Evolutionary conservation across 1,284 basidiomycete genomes (phyloP).

Genomic region (Rhizoctonia solani): DNA sequence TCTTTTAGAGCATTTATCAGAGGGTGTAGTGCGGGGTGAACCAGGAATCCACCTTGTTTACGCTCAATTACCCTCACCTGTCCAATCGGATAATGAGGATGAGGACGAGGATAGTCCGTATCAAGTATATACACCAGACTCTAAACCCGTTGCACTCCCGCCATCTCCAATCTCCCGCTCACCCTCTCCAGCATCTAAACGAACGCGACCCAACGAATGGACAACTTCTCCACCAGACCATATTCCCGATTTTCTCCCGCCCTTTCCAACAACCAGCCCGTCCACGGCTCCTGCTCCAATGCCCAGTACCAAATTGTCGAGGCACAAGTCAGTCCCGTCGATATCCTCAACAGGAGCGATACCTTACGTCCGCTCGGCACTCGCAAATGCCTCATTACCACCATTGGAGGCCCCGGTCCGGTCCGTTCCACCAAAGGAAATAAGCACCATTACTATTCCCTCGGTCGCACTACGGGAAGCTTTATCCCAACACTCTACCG

Average conservation of each 20-base stretch:
- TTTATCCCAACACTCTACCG: neutral
- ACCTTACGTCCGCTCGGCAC: conserved; percentile 19
- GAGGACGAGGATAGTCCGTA: conserved; percentile 37
- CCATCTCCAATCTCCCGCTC: conserved; percentile 55
- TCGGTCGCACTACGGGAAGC: conserved; percentile 13
- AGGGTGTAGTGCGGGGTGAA: conserved; percentile 58
- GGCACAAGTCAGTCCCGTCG: conserved; percentile 15
- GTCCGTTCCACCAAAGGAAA: conserved; percentile 6
- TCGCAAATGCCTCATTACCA: conserved; percentile 2
- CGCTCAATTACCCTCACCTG: conserved; percentile 38
- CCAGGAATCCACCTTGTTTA: conserved; percentile 48
- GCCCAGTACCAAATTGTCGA: neutral
- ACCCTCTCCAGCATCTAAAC: conserved; percentile 51
- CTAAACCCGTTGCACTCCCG: conserved; percentile 41
- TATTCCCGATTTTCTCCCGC: conserved; percentile 67
- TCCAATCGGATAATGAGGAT: conserved; percentile 40
- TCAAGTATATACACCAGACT: neutral
- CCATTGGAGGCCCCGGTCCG: neutral
- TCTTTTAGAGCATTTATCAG: conserved; percentile 55
- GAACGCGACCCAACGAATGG: conserved; percentile 59
- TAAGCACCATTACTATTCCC: neutral
- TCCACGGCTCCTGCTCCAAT: conserved; percentile 40
- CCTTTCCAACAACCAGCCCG: conserved; percentile 55
- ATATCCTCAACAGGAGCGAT: conserved; percentile 4
- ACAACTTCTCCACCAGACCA: conserved; percentile 55